Base-by-base conservation (phyloP, 2,329 filamentous ascomycete species). In the Clonostachys rhizophaga region DNA sequence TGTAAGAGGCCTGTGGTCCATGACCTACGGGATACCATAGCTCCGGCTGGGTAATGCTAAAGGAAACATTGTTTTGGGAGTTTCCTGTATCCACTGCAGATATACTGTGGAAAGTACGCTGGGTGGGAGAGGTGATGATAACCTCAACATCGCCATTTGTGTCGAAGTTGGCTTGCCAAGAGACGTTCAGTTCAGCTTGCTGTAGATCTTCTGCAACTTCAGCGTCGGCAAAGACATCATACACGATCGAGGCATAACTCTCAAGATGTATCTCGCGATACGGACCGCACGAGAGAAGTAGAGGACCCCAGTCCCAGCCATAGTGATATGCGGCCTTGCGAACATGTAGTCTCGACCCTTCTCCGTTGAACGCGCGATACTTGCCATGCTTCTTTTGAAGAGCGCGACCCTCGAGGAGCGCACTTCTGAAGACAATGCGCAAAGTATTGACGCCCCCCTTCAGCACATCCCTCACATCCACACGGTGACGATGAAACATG, bases 1-100 rank as follows among this genome's bases (percentile, higher is more conserved):
- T 16, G 62, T 89, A 89, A 5, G 89, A 65, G 6, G 84, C 79
- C 58, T 89, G 86, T 44, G 77, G 71, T 40, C 86, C 86, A 58
- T 89, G 88, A 9, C 83, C 78, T 49, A 81, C 71, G 1, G 86
- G 86, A 56, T 82, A 89, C 86, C 86, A 90, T 17, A 89, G 64
- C 50, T 79, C 71, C 2, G 84, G 83, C 12, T 78, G 70, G 34
- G 65, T 55, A 45, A 82, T 69, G 40, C 66, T 51, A 71, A 55
- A 66, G 14, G 34, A 40, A 18, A 41, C 33, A 34, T 11, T 39
- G 5, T 11, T 18, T 11, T 1, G 36, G 11, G 36, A n/a, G 5
- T 39, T 18, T 1, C 17, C 36, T 6, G 17, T 18, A n/a, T 3
- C 36, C 11, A 39, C n/a, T 18, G 10, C 10, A 14, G 11, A n/a